Evolutionary conservation across 2,329 filamentous ascomycete species (phyloP), one percentile per base, ranked within the genome.

Genomic region (Magnaporthiopsis incrustans): DNA sequence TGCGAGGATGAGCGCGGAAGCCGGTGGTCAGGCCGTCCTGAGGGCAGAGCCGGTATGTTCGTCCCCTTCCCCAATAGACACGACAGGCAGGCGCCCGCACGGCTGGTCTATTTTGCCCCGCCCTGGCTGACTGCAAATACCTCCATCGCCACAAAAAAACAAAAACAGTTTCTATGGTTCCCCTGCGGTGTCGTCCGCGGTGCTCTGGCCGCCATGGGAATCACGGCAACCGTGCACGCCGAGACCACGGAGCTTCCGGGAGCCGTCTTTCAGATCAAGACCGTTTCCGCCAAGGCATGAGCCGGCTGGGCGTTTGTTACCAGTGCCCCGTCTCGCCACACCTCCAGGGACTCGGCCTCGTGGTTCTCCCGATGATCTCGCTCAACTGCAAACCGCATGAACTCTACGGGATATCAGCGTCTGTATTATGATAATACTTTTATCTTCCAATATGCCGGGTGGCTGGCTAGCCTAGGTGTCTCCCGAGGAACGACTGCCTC

Each of bases 231-330:
- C 1, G 94, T 99, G 1, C 91, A 96, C 70, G 95, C 92, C 5
- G 95, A 97, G 77, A 90, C 90, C 64, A 89, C 82, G 64, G 94
- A 96, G 74, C 81, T 99, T 64, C 95, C 95, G 0, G 85, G 85
- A 7, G 95, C 94, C 50, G 91, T 93, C 0, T 99, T 99, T 75
- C 95, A 99, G 78, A 97, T 99, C 75, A 96, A 96, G 79, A 95
- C 91, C 56, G 79, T 89, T 62, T 83, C 86, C 32, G 76, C 83
- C 38, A 92, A 92, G 77, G 77, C 84, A 72, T 89, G 79, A 59
- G 44, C 59, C 14, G 14, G 44, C 7, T 18, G 18, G 27, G 32
- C 44, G 22, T 38, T n/a, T n/a, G 5, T 30, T 30, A 30, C 27
- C 7, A 22, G 3, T 44, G 15, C 18, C 38, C 38, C 15, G 22